Base-by-base conservation (phyloP, 306 rosid species). In the Comarum palustre region DNA sequence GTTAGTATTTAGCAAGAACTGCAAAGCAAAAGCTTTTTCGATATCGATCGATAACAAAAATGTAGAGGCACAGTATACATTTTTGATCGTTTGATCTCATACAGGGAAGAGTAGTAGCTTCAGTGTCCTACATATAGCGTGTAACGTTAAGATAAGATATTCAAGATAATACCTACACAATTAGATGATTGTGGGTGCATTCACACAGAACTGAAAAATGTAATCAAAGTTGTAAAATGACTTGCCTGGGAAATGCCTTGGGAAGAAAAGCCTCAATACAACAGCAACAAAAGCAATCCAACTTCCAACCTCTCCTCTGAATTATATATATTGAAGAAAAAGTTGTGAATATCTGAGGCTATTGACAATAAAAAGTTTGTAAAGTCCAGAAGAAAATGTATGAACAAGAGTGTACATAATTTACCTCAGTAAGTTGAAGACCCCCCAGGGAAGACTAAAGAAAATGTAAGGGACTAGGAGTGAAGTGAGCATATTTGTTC, bases 201-300 rank as follows among this genome's bases (percentile, higher is more conserved):
- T 4, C 34, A 14, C 11, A 60, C 7, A 31, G 42, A 63, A 63
- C 27, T 36, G 42, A 2, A 20, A 34, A 47, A 20, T 7, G 25
- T 11, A 74, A 64, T 2, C 25, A 42, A 13, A 8, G 13, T 14
- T 8, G 42, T 47, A 5, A 16, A 39, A 39, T 59, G 0, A 51
- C 32, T 25, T 5, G 34, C 98, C 96, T 1, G 98, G 98, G 81
- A 89, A 94, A 66, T 85, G 91, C 48, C 84, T 80, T 3, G 92
- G 90, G 82, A 91, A 89, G 90, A 94, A 94, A 71, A 94, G 97
- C 76, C 95, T 87, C 10, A 86, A 79, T 54, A 94, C 92, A 5
- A 94, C 90, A 4, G 98, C 83, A 8, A 86, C 25, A 51, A 89
- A 85, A 52, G 90, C 95, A 77, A 91, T 80, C 98, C 98, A 91